Percentiles rank a stretch among this genome's conserved stretches.
Conservation (phyloP, 2,329 filamentous ascomycete genomes). For the Claviceps sp. region DNA sequence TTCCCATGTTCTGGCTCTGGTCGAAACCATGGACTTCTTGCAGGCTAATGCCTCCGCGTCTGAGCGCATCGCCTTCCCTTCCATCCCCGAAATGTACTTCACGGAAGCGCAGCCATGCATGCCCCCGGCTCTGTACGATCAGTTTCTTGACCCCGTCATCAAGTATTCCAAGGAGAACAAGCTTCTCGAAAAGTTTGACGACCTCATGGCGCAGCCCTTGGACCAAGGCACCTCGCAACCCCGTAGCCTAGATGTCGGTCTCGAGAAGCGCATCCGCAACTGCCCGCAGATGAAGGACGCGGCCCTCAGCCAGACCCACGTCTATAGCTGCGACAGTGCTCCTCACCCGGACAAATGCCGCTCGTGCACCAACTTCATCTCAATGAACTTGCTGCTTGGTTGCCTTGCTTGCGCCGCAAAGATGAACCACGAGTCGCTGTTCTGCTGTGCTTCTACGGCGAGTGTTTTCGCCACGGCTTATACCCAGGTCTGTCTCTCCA, state of each 20-base stretch:
- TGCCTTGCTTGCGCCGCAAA: background rate
- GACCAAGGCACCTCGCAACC: background rate
- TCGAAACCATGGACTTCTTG: background rate
- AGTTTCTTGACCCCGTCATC: background rate
- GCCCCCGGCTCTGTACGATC: background rate
- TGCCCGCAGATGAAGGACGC: background rate
- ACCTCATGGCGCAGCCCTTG: background rate
- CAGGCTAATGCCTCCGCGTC: background rate
- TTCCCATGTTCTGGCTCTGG: background rate
- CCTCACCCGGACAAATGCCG: background rate
- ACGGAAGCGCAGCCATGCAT: background rate
- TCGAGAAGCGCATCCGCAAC: background rate
- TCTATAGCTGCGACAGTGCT: background rate
- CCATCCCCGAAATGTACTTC: background rate
- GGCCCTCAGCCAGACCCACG: fast-evolving
- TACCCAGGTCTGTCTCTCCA: background rate
- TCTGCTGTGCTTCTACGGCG: background rate
- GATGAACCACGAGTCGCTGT: background rate
- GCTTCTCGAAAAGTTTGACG: background rate
- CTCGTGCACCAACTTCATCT: background rate
- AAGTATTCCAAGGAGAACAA: background rate
- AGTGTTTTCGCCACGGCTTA: background rate
- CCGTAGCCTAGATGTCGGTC: background rate
- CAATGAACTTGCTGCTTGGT: background rate
- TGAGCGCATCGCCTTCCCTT: background rate